Evolutionary conservation across 768 basidiomycete species (phyloP).

Genomic region (Amylocystis lapponica): DNA sequence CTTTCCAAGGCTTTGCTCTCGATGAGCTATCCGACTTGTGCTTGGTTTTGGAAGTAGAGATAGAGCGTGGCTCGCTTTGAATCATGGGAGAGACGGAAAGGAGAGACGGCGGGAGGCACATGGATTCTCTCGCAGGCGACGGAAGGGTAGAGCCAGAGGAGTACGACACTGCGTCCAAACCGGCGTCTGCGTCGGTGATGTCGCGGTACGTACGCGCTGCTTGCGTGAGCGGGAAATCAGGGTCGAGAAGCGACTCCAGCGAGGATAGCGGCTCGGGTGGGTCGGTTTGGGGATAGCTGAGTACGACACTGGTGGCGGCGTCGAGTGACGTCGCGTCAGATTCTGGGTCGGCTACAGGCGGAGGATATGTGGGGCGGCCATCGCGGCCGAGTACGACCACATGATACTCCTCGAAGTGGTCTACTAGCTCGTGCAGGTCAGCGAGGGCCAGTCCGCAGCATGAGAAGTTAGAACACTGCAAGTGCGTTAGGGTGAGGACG

Average conservation of each 20-base stretch:
- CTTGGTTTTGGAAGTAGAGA: too few relatives aligned
- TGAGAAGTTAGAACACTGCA: conserved; percentile 38
- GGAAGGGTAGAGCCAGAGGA: conserved; percentile 3
- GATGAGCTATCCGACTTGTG: too few relatives aligned
- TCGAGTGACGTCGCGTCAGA: conserved; percentile 3
- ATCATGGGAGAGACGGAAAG: conserved; percentile 7
- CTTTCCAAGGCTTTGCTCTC: too few relatives aligned
- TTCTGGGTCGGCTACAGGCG: conserved; percentile 8
- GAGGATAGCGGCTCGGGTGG: conserved; percentile 15
- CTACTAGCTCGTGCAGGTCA: conserved; percentile 45
- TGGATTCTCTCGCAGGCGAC: conserved; percentile 8
- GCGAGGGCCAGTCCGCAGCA: conserved; percentile 42
- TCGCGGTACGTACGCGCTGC: neutral
- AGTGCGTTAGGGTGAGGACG: neutral
- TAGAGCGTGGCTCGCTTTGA: neutral
- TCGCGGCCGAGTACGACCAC: conserved; percentile 27
- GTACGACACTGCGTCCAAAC: conserved; percentile 2
- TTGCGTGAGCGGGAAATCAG: conserved; percentile 3
- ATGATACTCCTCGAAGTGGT: conserved; percentile 44
- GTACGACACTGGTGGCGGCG: conserved; percentile 17
- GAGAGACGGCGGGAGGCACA: conserved; percentile 20
- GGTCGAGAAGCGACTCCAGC: neutral
- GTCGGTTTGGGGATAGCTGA: conserved; percentile 27
- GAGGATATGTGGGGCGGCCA: conserved; percentile 30
- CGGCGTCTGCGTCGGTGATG: conserved; percentile 5